These are phyloP conservation scores for Candida labiduridarum DNA, from an alignment of 1,139 yeast species.

Conservation along the genomic window DNA sequence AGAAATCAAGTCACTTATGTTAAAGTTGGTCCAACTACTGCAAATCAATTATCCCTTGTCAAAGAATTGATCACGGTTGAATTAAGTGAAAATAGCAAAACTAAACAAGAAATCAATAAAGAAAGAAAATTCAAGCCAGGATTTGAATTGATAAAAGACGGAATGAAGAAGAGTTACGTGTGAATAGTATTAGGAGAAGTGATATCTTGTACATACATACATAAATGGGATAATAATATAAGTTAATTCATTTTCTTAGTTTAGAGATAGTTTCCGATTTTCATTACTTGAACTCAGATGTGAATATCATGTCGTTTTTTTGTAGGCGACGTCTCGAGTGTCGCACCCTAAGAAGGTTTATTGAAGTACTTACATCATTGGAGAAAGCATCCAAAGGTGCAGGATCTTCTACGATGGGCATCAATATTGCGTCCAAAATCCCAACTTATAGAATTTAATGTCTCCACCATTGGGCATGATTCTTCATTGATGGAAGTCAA, in stretches of 20 bases:
- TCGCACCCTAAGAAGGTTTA: no score
- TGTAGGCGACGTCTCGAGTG: no score
- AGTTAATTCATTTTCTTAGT: neutral
- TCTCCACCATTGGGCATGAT: no score
- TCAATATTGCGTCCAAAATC: no score
- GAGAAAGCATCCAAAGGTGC: no score
- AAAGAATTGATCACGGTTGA: conserved; percentile 91
- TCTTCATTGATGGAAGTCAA: no score
- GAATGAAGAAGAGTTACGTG: conserved; percentile 13
- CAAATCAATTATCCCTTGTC: conserved; percentile 81
- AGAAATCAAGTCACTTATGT: conserved; percentile 78
- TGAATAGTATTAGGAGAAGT: neutral
- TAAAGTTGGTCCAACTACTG: conserved; percentile 72
- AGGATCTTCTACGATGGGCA: no score
- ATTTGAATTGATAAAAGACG: conserved; percentile 32
- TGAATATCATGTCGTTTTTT: no score
- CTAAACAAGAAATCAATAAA: conserved; percentile 53
- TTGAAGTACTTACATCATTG: no score
- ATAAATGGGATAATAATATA: neutral
- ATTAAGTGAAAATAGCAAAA: conserved; percentile 56
- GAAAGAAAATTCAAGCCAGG: conserved; percentile 69
- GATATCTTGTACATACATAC: neutral
- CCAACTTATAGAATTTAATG: no score
- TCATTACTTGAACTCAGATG: neutral
- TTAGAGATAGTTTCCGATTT: neutral